Percentiles rank a stretch among this genome's conserved stretches.
These are phyloP conservation scores for Cyclotella choctawhatcheeana DNA, from an alignment of 108 stramenopile genomes.

Conservation along the genomic window DNA sequence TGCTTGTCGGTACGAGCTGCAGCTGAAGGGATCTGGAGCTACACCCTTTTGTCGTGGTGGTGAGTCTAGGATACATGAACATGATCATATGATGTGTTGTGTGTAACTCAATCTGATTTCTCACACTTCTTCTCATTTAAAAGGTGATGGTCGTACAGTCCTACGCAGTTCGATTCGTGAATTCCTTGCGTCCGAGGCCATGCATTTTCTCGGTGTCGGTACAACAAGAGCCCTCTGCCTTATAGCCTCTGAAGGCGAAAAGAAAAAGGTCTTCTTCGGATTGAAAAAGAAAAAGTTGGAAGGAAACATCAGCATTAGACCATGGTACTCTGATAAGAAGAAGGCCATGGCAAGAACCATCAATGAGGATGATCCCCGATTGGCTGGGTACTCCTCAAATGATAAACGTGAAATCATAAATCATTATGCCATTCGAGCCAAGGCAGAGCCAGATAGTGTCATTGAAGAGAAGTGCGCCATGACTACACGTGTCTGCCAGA, in stretches of 20 bases:
- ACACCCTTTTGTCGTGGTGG: slow-evolving; percentile 94
- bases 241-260: slow-evolving; percentile 57
- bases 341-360: slow-evolving; percentile 47
- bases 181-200: slow-evolving; percentile 95
- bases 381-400: slow-evolving; percentile 62
- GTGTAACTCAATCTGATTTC: too few relatives aligned
- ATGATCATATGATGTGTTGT: too few relatives aligned
- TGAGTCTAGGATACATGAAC: too few relatives aligned
- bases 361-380: slow-evolving; percentile 70
- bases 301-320: slow-evolving; percentile 60
- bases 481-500: slow-evolving; percentile 78
- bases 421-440: slow-evolving; percentile 59
- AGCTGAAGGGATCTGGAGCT: slow-evolving; percentile 95
- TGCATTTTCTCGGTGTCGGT: slow-evolving; percentile 88
- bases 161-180: slow-evolving; percentile 93
- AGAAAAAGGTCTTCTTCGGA: slow-evolving; percentile 4
- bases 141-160: slow-evolving; percentile 96
- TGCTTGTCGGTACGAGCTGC: slow-evolving; percentile 81
- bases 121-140: too few relatives aligned
- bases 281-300: slow-evolving; percentile 15
- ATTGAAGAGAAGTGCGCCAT: slow-evolving; percentile 87
- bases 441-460: slow-evolving; percentile 81
- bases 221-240: slow-evolving; percentile 91
- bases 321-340: slow-evolving; percentile 71
- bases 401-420: slow-evolving; percentile 66